phyloP scores from a whole-genome alignment of 805 yeast genomes.

The Saturnispora mendoncae region DNA sequence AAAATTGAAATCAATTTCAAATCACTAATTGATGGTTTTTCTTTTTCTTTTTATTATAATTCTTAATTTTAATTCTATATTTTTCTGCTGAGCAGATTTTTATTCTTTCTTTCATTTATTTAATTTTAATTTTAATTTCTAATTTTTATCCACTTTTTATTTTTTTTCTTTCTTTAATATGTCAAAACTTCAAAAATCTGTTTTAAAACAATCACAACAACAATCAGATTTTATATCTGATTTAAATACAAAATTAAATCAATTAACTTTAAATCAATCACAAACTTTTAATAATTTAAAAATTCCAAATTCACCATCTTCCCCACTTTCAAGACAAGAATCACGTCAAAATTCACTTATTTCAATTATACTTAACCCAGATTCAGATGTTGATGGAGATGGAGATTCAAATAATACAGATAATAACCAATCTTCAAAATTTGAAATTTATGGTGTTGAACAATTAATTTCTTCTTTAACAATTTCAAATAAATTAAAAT shows the following conservation, averaged over 20 bases:
- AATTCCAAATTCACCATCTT: constrained; percentile 8
- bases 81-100: neutral
- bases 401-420: too few species aligned
- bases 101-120: too few species aligned
- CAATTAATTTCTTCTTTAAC: constrained; percentile 33
- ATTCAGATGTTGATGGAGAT: constrained; percentile 4
- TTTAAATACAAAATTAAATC: constrained; percentile 6
- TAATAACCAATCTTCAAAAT: too few species aligned
- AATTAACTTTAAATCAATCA: constrained; percentile 3
- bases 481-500: constrained; percentile 29
- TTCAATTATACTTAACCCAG: constrained; percentile 19
- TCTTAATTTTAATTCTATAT: too few species aligned
- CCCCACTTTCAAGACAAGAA: constrained; percentile 17
- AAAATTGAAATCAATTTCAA: constrained; percentile 1
- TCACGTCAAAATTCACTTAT: constrained; percentile 24
- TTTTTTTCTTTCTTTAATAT: constrained; percentile 1
- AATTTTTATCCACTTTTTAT: neutral
- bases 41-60: too few species aligned
- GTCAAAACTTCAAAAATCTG: constrained; percentile 12
- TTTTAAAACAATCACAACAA: constrained; percentile 4
- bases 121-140: too few species aligned
- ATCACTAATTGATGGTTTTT: too few species aligned
- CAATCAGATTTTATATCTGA: constrained; percentile 7
- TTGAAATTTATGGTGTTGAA: constrained; percentile 28
- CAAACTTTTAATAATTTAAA: neutral